phyloP scores from a whole-genome alignment of 805 yeast species.

The Metschnikowia kunwiensis region DNA sequence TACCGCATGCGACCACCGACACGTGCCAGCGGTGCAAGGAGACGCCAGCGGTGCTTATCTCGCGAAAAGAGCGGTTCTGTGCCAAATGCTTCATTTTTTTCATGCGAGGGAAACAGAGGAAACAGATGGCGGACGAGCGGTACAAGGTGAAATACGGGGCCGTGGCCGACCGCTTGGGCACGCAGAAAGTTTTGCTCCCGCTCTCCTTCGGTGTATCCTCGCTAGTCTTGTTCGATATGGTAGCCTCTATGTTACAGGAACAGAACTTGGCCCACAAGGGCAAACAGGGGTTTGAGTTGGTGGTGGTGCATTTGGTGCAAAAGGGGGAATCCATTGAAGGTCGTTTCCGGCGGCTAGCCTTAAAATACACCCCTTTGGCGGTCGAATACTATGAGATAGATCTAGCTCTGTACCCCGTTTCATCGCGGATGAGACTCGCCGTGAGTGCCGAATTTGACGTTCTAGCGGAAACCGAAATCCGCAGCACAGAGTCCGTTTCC shows the following conservation, averaged over 20 bases:
- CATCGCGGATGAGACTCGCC: constrained; percentile 19
- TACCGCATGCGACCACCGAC: constrained; percentile 4
- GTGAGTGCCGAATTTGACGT: constrained; percentile 15
- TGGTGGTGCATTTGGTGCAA: constrained; percentile 50
- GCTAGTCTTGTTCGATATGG: constrained; percentile 63
- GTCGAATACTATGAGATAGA: constrained; percentile 41
- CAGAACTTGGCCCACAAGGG: constrained; percentile 64
- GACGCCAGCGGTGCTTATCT: constrained; percentile 39
- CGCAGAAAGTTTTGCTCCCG: constrained; percentile 53
- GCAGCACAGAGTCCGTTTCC: constrained; percentile 17
- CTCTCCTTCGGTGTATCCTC: constrained; percentile 69
- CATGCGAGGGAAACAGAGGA: constrained; percentile 75
- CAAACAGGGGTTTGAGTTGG: constrained; percentile 61
- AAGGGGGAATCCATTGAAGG: constrained; percentile 4
- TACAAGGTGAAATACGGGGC: constrained; percentile 67
- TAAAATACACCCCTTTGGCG: constrained; percentile 20
- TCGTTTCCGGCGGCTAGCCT: constrained; percentile 19
- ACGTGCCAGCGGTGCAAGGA: constrained; percentile 51
- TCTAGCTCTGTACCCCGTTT: constrained; percentile 38
- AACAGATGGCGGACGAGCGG: constrained; percentile 67
- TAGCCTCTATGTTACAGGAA: constrained; percentile 57
- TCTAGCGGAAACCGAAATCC: constrained; percentile 3
- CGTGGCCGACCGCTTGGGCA: constrained; percentile 28
- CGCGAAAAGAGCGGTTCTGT: constrained; percentile 69
- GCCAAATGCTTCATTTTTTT: constrained; percentile 66